A percentile compares a stretch with the other conserved stretches of the same genome.
phyloP scores from a whole-genome alignment of 2,329 filamentous ascomycete genomes.

The Fusarium kyushuense region DNA sequence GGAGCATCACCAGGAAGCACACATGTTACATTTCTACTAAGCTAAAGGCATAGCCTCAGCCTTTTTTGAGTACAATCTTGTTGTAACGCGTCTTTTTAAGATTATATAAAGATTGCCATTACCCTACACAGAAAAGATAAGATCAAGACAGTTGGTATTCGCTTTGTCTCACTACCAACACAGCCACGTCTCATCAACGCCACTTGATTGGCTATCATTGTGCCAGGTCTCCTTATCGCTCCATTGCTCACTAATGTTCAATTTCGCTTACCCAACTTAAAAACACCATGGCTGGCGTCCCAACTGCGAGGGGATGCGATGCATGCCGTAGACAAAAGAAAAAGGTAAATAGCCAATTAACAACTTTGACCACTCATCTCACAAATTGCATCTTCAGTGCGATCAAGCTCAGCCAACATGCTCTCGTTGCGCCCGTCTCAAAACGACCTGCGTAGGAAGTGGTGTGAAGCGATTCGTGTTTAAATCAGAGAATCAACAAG shows the following conservation, averaged over 20 bases:
- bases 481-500: conserved; percentile 3
- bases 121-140: not conserved
- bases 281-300: conserved; percentile 17
- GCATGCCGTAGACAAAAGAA: conserved; percentile 23
- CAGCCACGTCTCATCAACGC: not conserved
- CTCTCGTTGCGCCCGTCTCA: conserved; percentile 11
- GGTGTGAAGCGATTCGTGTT: conserved; percentile 22
- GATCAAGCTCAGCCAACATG: conserved; percentile 26
- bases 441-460: conserved; percentile 2
- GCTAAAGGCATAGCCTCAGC: not conserved
- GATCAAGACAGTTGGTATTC: not conserved
- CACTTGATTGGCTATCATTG: not conserved
- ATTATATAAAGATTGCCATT: not conserved
- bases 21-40: not conserved
- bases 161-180: not conserved
- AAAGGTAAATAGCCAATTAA: not conserved
- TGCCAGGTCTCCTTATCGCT: not conserved
- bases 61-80: not conserved
- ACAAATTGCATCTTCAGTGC: conserved; percentile 10
- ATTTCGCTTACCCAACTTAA: not conserved
- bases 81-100: not conserved
- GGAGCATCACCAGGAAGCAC: not conserved
- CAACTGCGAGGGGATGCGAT: conserved; percentile 9
- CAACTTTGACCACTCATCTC: fast-evolving
- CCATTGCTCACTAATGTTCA: not conserved